These are phyloP conservation scores for Ustulina deusta DNA, from an alignment of 2,329 filamentous ascomycete species.

Conservation along the genomic window DNA sequence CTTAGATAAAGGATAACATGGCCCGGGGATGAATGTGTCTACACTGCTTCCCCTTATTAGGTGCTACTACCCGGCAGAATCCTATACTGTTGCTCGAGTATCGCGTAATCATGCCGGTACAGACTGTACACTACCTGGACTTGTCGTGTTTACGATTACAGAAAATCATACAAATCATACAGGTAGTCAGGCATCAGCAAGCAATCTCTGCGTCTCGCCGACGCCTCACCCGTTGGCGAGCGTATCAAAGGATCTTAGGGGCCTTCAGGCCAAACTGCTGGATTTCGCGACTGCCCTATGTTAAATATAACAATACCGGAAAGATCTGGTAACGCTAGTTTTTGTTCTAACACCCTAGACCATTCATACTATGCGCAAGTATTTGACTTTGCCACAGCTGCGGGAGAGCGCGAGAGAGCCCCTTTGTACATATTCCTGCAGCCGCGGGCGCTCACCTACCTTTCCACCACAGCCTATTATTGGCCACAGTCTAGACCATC, in stretches of 20 bases:
- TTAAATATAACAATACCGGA: no score
- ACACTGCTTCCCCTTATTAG: background rate
- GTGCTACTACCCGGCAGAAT: background rate
- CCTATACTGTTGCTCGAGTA: background rate
- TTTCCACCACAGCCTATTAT: background rate
- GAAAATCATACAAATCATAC: no score
- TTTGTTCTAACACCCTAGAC: no score
- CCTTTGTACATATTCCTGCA: constrained; percentile 1
- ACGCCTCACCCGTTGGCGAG: constrained; percentile 1
- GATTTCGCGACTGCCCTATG: constrained; percentile 6
- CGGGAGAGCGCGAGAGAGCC: background rate
- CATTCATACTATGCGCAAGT: no score
- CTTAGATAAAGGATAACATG: constrained; percentile 10
- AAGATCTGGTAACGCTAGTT: no score
- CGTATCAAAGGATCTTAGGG: background rate
- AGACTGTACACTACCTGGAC: no score
- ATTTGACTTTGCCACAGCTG: constrained; percentile 9
- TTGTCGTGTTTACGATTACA: no score
- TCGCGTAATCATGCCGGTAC: background rate
- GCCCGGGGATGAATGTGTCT: background rate
- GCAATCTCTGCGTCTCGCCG: constrained; percentile 5
- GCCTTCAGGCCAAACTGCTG: constrained; percentile 1
- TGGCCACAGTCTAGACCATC: background rate
- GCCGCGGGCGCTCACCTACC: background rate
- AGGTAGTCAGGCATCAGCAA: background rate